Conservation (phyloP, 768 basidiomycete genomes). For the Mycena alexandri region DNA sequence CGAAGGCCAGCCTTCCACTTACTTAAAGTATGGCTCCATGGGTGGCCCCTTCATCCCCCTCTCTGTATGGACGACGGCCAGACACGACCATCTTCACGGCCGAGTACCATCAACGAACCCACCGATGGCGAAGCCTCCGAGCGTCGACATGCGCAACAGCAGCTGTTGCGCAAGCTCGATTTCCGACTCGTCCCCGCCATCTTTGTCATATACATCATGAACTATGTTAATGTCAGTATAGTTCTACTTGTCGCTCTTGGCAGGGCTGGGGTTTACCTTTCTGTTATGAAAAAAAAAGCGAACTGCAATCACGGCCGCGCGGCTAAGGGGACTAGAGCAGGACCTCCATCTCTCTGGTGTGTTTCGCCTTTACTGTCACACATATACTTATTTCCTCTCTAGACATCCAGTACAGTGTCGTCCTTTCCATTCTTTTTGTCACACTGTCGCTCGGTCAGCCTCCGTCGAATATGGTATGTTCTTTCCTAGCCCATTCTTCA, state of each 20-base stretch:
- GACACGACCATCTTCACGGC: background rate
- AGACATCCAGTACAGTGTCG: slow-evolving; percentile 27
- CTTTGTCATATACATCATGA: slow-evolving; percentile 62
- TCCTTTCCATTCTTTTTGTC: slow-evolving; percentile 44
- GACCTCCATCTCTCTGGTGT: slow-evolving; percentile 38
- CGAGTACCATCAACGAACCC: slow-evolving; percentile 14
- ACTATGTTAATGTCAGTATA: slow-evolving; percentile 60
- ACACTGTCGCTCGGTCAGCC: slow-evolving; percentile 58
- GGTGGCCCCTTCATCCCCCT: background rate
- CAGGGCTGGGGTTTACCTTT: background rate
- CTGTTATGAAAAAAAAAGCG: slow-evolving; percentile 41
- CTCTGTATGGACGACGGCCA: slow-evolving; percentile 16
- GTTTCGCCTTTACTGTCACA: too few species aligned
- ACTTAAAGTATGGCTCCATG: slow-evolving; percentile 17
- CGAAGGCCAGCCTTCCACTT: background rate
- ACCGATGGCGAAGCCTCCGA: background rate
- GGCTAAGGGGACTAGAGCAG: slow-evolving; percentile 47
- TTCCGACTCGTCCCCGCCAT: slow-evolving; percentile 58
- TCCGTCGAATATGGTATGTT: slow-evolving; percentile 58
- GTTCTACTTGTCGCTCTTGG: background rate
- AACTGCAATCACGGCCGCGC: slow-evolving; percentile 44
- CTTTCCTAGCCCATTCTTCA: background rate
- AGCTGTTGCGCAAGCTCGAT: slow-evolving; percentile 59
- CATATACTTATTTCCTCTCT: background rate
- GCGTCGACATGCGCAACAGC: slow-evolving; percentile 11